Percentiles rank a stretch among this genome's conserved stretches.
phyloP scores from a whole-genome alignment of 768 basidiomycete species.

The Psilocybe sp. region DNA sequence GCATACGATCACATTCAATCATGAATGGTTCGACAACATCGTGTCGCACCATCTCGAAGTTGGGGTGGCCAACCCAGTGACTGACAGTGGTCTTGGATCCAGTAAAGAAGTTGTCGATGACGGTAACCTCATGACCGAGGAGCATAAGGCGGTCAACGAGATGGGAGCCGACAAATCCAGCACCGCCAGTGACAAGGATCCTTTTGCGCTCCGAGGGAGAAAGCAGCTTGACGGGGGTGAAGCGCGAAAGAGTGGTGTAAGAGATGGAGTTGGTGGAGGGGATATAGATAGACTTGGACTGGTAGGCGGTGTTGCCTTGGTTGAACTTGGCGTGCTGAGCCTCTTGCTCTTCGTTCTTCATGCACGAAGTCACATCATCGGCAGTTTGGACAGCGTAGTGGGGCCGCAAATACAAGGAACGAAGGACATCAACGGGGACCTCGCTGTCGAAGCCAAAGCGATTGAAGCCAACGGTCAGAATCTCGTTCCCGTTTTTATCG shows the following conservation, averaged over 20 bases:
- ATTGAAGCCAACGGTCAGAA: conserved; percentile 76
- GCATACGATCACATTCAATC: conserved; percentile 97
- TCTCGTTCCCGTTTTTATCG: conserved; percentile 74
- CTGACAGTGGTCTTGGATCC: conserved; percentile 96
- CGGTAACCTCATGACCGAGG: conserved; percentile 95
- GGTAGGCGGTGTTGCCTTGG: conserved; percentile 50
- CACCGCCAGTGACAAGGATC: conserved; percentile 93
- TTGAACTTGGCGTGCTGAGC: conserved; percentile 53
- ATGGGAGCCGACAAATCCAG: conserved; percentile 99
- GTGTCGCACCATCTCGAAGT: conserved; percentile 97
- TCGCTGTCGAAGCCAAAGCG: conserved; percentile 90
- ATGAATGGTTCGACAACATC: conserved; percentile 97
- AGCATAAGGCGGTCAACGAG: conserved; percentile 97
- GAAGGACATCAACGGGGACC: conserved; percentile 75
- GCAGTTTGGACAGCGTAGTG: conserved; percentile 60
- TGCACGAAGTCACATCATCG: conserved; percentile 28
- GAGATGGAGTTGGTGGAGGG: conserved; percentile 80
- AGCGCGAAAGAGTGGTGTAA: conserved; percentile 88
- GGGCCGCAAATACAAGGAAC: conserved; percentile 84
- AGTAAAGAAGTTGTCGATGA: conserved; percentile 98
- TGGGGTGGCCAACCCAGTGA: conserved; percentile 96
- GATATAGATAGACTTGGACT: conserved; percentile 85
- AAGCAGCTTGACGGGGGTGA: conserved; percentile 89
- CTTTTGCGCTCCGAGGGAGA: conserved; percentile 78
- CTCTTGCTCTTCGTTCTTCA: conserved; percentile 39